Evolutionary conservation across 139 green algal species (phyloP).

Genomic region (Helicosporidium sp.): DNA sequence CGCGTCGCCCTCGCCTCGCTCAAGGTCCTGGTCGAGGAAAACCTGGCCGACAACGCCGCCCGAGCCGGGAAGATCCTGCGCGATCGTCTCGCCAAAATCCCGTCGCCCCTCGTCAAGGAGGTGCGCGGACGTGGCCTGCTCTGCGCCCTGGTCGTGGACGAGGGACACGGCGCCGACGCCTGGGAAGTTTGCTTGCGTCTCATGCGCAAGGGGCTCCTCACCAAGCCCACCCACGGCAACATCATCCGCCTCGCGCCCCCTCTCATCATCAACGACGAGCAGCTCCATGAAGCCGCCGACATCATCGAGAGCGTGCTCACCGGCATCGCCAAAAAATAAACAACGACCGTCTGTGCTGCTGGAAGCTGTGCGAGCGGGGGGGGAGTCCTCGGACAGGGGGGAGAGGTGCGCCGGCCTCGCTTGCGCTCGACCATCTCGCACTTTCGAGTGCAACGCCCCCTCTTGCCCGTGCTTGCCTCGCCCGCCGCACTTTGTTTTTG

Average conservation of each 20-base stretch:
- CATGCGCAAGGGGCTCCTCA: conserved; percentile 59
- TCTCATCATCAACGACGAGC: conserved; percentile 51
- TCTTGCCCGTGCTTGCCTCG: neutral
- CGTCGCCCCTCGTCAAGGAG: conserved; percentile 8
- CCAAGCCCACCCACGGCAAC: conserved; percentile 91
- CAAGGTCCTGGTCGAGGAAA: conserved; percentile 80
- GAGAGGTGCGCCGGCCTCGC: too few species aligned
- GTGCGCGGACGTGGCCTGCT: conserved; percentile 73
- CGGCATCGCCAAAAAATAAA: neutral
- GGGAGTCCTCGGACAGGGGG: too few species aligned
- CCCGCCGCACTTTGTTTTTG: too few species aligned
- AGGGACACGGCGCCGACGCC: conserved; percentile 36
- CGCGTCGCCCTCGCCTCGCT: conserved; percentile 69
- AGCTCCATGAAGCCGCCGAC: conserved; percentile 46
- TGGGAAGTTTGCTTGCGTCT: conserved; percentile 77
- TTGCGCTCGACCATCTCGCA: too few species aligned
- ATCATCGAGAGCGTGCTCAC: conserved; percentile 34
- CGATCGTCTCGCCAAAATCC: conserved; percentile 25
- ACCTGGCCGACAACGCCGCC: conserved; percentile 59
- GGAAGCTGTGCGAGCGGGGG: neutral
- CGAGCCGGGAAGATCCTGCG: conserved; percentile 49
- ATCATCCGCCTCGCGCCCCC: conserved; percentile 79
- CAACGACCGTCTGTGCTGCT: neutral
- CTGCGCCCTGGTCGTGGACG: conserved; percentile 69
- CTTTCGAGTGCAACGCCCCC: too few species aligned